These are phyloP conservation scores for Mychonastes homosphaera DNA, from an alignment of 139 green algal genomes.

Conservation along the genomic window DNA sequence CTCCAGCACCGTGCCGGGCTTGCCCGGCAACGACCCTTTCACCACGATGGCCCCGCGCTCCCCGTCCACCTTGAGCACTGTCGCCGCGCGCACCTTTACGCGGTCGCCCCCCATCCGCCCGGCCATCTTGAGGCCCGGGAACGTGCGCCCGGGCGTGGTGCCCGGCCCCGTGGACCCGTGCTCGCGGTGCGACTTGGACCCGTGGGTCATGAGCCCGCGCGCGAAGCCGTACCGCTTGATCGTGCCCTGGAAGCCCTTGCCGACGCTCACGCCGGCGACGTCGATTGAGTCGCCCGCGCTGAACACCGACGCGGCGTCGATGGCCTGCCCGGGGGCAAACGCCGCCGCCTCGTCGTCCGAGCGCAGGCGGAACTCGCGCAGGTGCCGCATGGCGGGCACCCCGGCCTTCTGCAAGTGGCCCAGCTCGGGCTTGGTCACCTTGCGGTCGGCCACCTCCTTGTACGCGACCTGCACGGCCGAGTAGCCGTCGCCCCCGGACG, in stretches of 20 bases:
- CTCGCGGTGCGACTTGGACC: conserved; percentile 91
- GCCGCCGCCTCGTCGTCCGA: conserved; percentile 19
- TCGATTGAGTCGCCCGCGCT: conserved; percentile 88
- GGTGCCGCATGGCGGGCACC: conserved; percentile 57
- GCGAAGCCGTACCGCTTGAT: conserved; percentile 93
- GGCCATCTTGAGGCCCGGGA: conserved; percentile 90
- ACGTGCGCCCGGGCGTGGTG: conserved; percentile 82
- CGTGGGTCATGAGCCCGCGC: conserved; percentile 94
- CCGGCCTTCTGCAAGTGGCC: conserved; percentile 86
- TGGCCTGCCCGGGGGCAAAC: conserved; percentile 69
- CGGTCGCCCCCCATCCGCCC: conserved; percentile 84
- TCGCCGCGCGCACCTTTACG: conserved; percentile 41
- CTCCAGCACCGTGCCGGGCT: conserved; percentile 84
- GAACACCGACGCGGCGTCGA: conserved; percentile 80
- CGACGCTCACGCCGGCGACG: conserved; percentile 77
- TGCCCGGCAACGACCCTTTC: conserved; percentile 87
- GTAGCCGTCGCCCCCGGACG: conserved; percentile 89
- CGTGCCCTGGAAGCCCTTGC: conserved; percentile 86
- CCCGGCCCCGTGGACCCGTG: conserved; percentile 85
- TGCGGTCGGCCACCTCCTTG: conserved; percentile 53
- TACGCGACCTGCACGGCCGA: conserved; percentile 79
- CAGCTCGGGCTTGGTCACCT: conserved; percentile 85
- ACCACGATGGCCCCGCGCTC: conserved; percentile 82
- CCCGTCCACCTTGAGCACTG: conserved; percentile 71
- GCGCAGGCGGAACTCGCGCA: conserved; percentile 85